Percentiles rank a stretch among this genome's conserved stretches.
phyloP scores from a whole-genome alignment of 192 early-diverging fungal genomes.

The Coemansia pectinata region DNA sequence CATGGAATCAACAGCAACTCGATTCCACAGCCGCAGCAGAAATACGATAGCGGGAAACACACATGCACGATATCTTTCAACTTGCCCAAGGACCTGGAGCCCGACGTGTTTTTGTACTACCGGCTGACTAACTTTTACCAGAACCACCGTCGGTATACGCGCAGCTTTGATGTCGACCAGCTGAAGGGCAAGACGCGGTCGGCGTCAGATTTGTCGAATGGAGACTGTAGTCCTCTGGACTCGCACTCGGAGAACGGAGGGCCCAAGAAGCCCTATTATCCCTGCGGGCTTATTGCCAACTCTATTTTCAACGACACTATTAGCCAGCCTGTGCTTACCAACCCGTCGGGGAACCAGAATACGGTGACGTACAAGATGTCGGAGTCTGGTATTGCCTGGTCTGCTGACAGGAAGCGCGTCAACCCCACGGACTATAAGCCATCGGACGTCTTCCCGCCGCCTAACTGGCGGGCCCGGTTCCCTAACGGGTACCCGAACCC shows the following conservation, averaged over 20 bases:
- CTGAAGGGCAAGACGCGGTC: conserved; percentile 65
- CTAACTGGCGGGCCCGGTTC: conserved; percentile 75
- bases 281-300: conserved; percentile 98
- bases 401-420: conserved; percentile 74
- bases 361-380: conserved; percentile 59
- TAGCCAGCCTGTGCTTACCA: conserved; percentile 57
- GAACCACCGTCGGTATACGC: conserved; percentile 96
- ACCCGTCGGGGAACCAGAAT: conserved; percentile 42
- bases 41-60: conserved; percentile 47
- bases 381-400: conserved; percentile 84
- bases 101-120: conserved; percentile 93
- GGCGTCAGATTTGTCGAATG: conserved; percentile 42
- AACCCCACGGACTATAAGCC: conserved; percentile 57
- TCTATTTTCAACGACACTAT: conserved; percentile 92
- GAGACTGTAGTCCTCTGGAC: conserved; percentile 65
- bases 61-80: conserved; percentile 76
- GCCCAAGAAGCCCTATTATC: conserved; percentile 68
- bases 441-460: conserved; percentile 75
- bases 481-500: conserved; percentile 43
- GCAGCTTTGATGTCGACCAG: conserved; percentile 82
- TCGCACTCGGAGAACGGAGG: conserved; percentile 14
- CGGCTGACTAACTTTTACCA: conserved; percentile 98
- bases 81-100: conserved; percentile 64
- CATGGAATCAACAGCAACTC: conserved; percentile 31
- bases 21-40: conserved; percentile 48